Conservation (phyloP, 768 basidiomycete species). For the Pisolithus tinctorius region DNA sequence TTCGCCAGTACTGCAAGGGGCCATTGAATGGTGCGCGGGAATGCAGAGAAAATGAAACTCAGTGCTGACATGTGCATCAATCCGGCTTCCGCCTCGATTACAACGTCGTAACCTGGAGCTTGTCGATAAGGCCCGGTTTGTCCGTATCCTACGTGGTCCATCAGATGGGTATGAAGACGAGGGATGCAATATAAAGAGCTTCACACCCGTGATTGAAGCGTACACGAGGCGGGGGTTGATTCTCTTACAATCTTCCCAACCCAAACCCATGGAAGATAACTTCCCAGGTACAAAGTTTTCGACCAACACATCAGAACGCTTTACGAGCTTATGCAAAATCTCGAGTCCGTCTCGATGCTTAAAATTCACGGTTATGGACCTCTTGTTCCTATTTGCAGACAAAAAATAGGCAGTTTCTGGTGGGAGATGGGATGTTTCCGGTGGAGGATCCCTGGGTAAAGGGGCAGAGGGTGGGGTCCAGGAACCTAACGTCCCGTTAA, state of each 20-base stretch:
- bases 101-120: conserved; percentile 84
- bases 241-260: conserved; percentile 72
- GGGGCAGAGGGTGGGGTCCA: conserved; percentile 63
- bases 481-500: conserved; percentile 37
- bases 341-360: conserved; percentile 72
- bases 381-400: conserved; percentile 81
- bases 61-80: conserved; percentile 82
- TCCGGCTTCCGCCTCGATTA: conserved; percentile 86
- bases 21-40: conserved; percentile 5
- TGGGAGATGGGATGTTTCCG: conserved; percentile 57
- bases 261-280: conserved; percentile 76
- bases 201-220: conserved; percentile 78
- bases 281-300: conserved; percentile 89
- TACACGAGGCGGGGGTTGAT: conserved; percentile 82
- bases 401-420: conserved; percentile 94
- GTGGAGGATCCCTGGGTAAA: conserved; percentile 39
- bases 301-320: conserved; percentile 75
- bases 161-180: not conserved
- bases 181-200: not conserved
- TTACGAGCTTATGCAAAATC: conserved; percentile 64
- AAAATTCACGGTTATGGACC: conserved; percentile 85
- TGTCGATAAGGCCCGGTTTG: conserved; percentile 86
- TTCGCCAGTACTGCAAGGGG: conserved; percentile 69
- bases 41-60: conserved; percentile 3
- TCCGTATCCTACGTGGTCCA: conserved; percentile 50